These are phyloP conservation scores for Vinca major DNA, from an alignment of 305 asterid genomes.

Conservation along the genomic window DNA sequence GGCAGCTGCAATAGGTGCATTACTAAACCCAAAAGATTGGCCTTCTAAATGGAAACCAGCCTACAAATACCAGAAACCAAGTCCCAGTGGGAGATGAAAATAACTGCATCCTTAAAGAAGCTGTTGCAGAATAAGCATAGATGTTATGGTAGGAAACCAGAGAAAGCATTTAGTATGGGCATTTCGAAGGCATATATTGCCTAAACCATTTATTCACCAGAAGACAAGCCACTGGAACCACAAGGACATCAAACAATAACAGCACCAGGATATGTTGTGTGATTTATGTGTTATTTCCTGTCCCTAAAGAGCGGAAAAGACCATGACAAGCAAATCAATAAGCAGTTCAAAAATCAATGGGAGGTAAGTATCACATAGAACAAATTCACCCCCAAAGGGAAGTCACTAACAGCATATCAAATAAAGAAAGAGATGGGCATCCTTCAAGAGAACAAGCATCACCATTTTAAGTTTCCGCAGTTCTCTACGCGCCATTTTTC, in stretches of 20 bases:
- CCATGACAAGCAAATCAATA: neutral
- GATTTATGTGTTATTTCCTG: neutral
- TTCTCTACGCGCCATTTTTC: constrained; percentile 38
- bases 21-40: neutral
- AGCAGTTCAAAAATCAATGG: neutral
- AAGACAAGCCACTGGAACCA: neutral
- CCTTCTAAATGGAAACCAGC: neutral
- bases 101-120: neutral
- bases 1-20: neutral
- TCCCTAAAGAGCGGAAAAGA: neutral
- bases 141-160: neutral
- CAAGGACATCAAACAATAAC: neutral
- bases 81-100: neutral
- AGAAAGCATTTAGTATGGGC: neutral
- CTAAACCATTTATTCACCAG: neutral
- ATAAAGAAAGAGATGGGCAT: constrained; percentile 2
- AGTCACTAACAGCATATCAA: constrained; percentile 9
- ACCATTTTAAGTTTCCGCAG: constrained; percentile 57
- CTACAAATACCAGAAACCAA: neutral
- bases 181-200: neutral
- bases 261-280: neutral
- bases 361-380: neutral
- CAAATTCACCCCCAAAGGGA: neutral
- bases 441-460: constrained; percentile 20
- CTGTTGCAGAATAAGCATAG: neutral